Conservation (phyloP, 768 basidiomycete genomes). For the Chalciporus pseudorubinellus region DNA sequence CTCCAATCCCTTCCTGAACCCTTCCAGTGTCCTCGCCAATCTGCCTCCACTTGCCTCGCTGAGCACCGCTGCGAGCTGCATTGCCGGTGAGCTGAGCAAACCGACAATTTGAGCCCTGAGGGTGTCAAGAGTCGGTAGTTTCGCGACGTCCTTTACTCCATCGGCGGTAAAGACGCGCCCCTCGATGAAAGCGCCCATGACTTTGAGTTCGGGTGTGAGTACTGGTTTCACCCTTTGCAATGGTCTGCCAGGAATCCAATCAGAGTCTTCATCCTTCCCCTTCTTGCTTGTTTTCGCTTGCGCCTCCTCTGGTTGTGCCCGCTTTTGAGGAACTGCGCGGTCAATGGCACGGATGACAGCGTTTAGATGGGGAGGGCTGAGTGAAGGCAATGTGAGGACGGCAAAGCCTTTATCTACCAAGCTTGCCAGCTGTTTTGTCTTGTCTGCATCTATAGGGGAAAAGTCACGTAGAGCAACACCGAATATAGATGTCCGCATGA, state of each 20-base stretch:
- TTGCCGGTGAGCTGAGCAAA: slow-evolving; percentile 69
- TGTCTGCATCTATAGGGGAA: slow-evolving; percentile 45
- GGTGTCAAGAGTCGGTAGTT: slow-evolving; percentile 74
- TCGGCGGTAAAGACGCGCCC: slow-evolving; percentile 62
- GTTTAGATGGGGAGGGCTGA: slow-evolving; percentile 71
- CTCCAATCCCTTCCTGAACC: slow-evolving; percentile 67
- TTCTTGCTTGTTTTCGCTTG: slow-evolving; percentile 44
- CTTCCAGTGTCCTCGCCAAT: slow-evolving; percentile 71
- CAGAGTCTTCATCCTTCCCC: slow-evolving; percentile 60
- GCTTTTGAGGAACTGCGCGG: slow-evolving; percentile 60
- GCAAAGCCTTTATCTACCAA: slow-evolving; percentile 61
- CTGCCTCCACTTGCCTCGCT: slow-evolving; percentile 67
- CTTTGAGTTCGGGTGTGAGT: slow-evolving; percentile 60
- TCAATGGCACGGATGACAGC: slow-evolving; percentile 66
- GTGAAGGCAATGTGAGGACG: slow-evolving; percentile 58
- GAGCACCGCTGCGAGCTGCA: slow-evolving; percentile 69
- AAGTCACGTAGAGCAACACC: slow-evolving; percentile 72
- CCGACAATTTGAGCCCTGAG: slow-evolving; percentile 84
- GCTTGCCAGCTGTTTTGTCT: slow-evolving; percentile 52
- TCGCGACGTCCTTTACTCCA: slow-evolving; percentile 60
- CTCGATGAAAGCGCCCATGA: slow-evolving; percentile 82
- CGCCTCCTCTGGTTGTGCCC: slow-evolving; percentile 50
- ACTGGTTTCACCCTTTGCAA: slow-evolving; percentile 56
- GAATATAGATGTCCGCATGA: slow-evolving; percentile 77
- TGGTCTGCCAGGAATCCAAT: slow-evolving; percentile 63